Evolutionary conservation across 2,329 filamentous ascomycete species (phyloP).

Genomic region (Aureobasidium mangrovei): DNA sequence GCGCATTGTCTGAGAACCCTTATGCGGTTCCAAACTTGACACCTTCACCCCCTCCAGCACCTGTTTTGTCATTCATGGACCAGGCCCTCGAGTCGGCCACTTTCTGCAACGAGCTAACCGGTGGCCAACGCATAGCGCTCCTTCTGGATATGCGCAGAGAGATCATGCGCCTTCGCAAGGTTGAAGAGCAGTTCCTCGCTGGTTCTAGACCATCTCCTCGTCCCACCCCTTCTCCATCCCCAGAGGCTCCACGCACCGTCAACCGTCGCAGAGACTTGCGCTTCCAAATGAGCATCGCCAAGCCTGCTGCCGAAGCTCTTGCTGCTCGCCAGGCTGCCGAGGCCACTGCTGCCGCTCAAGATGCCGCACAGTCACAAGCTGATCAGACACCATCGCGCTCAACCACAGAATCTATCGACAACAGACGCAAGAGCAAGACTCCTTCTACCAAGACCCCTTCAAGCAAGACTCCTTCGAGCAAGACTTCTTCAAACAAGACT

Average conservation of each 20-base stretch:
- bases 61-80: background rate
- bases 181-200: slow-evolving; percentile 1
- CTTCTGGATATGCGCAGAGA: slow-evolving; percentile 8
- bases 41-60: background rate
- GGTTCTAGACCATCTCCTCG: background rate
- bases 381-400: slow-evolving; percentile 1
- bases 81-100: background rate
- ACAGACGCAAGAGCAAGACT: background rate
- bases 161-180: slow-evolving; percentile 4
- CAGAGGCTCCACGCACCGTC: slow-evolving; percentile 4
- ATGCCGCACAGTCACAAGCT: background rate
- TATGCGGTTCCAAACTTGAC: no score
- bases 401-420: background rate
- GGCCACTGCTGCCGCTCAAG: background rate
- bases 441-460: background rate
- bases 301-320: background rate
- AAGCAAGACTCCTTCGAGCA: background rate
- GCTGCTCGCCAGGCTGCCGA: background rate
- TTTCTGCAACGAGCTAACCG: background rate
- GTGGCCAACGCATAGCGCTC: slow-evolving; percentile 4
- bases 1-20: no score
- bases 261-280: background rate
- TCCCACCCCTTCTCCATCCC: background rate
- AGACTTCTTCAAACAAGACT: background rate
- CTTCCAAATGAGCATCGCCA: slow-evolving; percentile 1